Conservation (phyloP, 2,329 filamentous ascomycete genomes). For the Diaporthe sp. region DNA sequence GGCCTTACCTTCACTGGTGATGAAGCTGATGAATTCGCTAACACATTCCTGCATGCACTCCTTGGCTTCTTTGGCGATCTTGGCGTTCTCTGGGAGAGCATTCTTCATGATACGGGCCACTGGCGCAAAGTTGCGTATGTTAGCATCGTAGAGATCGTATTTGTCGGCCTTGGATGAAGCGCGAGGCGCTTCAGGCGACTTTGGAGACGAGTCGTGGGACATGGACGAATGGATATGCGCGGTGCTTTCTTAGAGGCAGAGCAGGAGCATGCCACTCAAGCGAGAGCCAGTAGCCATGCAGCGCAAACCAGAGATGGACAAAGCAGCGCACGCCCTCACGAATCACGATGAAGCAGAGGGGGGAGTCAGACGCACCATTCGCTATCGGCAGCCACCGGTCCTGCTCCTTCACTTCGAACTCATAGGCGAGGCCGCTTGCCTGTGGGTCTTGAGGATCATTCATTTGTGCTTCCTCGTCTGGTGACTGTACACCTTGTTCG, state of each 20-base stretch:
- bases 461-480: conserved; percentile 95
- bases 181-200: conserved; percentile 63
- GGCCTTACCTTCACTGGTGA: conserved; percentile 94
- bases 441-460: conserved; percentile 87
- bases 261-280: conserved; percentile 64
- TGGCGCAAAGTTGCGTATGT: conserved; percentile 94
- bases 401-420: conserved; percentile 99
- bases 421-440: conserved; percentile 81
- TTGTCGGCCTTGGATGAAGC: conserved; percentile 60
- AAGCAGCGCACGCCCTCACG: conserved; percentile 49
- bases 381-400: conserved; percentile 99
- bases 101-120: conserved; percentile 99
- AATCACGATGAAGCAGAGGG: conserved; percentile 53
- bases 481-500: conserved; percentile 92
- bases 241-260: conserved; percentile 56
- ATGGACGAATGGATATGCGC: conserved; percentile 59
- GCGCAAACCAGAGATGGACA: conserved; percentile 47
- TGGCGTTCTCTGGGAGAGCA: conserved; percentile 96
- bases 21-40: conserved; percentile 99
- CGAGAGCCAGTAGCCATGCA: conserved; percentile 49
- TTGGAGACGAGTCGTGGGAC: conserved; percentile 70
- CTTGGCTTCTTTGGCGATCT: conserved; percentile 99
- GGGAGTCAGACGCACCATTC: conserved; percentile 87
- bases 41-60: conserved; percentile 99
- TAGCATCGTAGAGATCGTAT: conserved; percentile 81